These are phyloP conservation scores for Solanum pennellii DNA, from an alignment of 257 asterid species.

Conservation along the genomic window DNA sequence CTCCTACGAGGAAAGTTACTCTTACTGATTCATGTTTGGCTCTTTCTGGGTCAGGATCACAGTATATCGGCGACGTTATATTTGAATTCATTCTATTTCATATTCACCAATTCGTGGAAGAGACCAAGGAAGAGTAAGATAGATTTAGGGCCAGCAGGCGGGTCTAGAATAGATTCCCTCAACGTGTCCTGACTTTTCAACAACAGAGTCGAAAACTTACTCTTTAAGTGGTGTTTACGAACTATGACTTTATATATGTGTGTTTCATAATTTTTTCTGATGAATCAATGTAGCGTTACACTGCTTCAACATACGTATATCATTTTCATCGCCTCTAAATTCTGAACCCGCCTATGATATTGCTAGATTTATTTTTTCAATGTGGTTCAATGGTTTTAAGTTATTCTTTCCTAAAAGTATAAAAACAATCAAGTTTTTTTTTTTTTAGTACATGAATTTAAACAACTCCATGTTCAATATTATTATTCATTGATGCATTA, in stretches of 20 bases:
- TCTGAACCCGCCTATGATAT: neutral
- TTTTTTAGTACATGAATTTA: neutral
- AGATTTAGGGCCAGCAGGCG: no score
- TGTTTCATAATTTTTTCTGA: neutral
- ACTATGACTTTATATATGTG: neutral
- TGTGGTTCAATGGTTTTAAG: neutral
- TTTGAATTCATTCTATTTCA: no score
- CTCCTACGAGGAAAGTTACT: no score
- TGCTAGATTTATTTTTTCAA: neutral
- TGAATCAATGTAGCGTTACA: neutral
- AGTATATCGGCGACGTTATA: no score
- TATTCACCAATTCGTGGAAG: no score
- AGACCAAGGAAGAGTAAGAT: no score
- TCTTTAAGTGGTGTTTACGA: no score
- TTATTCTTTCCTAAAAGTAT: neutral
- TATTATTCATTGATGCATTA: neutral
- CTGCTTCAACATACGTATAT: neutral
- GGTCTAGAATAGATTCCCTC: no score
- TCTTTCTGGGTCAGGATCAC: no score
- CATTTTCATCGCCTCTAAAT: neutral
- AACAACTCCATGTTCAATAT: neutral
- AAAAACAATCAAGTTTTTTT: neutral
- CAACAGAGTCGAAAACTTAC: no score
- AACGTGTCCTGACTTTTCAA: no score
- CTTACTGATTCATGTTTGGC: neutral